Evolutionary conservation across 2,329 filamentous ascomycete species (phyloP), one percentile per base, ranked within the genome.

Genomic region (Fusarium brachygibbosum): DNA sequence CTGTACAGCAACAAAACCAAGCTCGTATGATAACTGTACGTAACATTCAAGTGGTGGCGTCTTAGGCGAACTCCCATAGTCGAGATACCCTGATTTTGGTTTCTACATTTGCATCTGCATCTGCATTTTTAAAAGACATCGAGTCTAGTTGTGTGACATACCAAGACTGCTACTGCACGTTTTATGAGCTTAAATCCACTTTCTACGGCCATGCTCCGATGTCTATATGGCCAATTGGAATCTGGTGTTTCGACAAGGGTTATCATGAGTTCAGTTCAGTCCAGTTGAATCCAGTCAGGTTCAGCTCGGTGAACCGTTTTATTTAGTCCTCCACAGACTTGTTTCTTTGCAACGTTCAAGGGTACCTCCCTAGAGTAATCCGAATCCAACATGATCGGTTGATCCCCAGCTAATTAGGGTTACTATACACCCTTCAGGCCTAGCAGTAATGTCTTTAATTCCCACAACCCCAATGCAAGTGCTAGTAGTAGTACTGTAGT

Each of bases 101-200:
- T 51, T 35, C 21, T 49, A 31, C 45, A 34, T 49, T 5, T 50
- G 32, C 13, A 28, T 37, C 6, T 38, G 13, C 23, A 28, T 50
- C 13, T 63, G 41, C 35, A 34, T 49, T 25, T 63, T 23, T 21
- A 46, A 16, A 28, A 25, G 34, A 38, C 23, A 28, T 51, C 23
- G 17, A 17, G 17, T 28, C 23, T 14, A 51, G 48, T 51, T 35
- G 35, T 38, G 48, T 28, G 48, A 51, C n/a, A 38, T 28, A 50
- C 34, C 17, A 50, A 50, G 9, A 17, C 21, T n/a, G 25, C 51
- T 63, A 49, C 58, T 63, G 50, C 60, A 63, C 42, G 60, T 48
- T 63, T 64, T 58, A 31, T 58, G 50, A 63, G 50, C 58, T 63
- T 58, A 63, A 63, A 58, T 63, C 60, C 60, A 64, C 60, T 64